phyloP scores from a whole-genome alignment of 1,284 basidiomycete species.

The Kalmanozyma brasiliensis region DNA sequence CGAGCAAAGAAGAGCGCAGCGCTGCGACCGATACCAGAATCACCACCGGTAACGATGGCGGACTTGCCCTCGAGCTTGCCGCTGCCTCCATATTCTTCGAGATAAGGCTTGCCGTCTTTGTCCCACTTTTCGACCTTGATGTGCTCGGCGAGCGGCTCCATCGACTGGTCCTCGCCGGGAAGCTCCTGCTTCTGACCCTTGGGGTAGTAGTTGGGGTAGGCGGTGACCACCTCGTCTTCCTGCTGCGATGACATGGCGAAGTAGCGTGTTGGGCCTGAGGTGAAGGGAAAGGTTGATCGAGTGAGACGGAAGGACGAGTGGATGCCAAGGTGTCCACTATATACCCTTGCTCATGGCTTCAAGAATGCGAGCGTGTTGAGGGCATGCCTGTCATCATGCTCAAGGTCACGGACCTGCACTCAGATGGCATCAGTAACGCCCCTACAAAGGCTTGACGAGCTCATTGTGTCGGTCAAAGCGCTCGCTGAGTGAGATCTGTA shows the following conservation, averaged over 20 bases:
- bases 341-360: too few relatives aligned
- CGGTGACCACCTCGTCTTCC: conserved; percentile 50
- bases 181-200: conserved; percentile 48
- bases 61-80: conserved; percentile 74
- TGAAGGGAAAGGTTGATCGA: not conserved
- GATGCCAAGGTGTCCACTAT: too few relatives aligned
- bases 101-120: conserved; percentile 73
- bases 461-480: too few relatives aligned
- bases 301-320: not conserved
- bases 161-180: conserved; percentile 51
- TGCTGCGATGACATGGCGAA: conserved; percentile 36
- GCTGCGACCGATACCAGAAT: conserved; percentile 75
- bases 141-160: conserved; percentile 71
- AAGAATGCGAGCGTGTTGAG: too few relatives aligned
- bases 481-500: too few relatives aligned
- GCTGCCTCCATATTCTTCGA: conserved; percentile 72
- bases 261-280: not conserved
- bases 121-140: conserved; percentile 74
- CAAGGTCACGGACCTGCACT: too few relatives aligned
- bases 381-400: too few relatives aligned
- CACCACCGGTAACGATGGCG: conserved; percentile 74
- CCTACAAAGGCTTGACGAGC: too few relatives aligned
- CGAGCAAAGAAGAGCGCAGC: conserved; percentile 75
- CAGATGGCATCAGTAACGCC: too few relatives aligned
- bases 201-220: conserved; percentile 58